phyloP scores from a whole-genome alignment of 441 rosid species.

The Erysimum cheiri region DNA sequence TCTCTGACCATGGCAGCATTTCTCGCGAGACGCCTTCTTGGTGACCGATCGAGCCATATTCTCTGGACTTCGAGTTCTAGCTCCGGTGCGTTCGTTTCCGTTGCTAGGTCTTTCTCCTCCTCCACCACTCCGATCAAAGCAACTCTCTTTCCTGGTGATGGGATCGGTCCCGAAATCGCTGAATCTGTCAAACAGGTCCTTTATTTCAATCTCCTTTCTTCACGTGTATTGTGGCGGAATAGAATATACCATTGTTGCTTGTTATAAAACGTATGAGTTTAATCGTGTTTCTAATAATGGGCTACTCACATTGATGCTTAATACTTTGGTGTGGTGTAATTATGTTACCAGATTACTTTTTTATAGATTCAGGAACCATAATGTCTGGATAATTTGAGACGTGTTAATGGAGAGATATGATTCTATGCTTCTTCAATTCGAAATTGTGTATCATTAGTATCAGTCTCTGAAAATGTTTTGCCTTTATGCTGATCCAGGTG shows the following conservation, averaged over 20 bases:
- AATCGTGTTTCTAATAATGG: neutral
- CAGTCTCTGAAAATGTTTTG: slow-evolving; percentile 3
- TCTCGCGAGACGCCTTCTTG: slow-evolving; percentile 62
- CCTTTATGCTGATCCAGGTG: slow-evolving; percentile 54
- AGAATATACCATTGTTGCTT: neutral
- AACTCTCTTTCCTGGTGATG: slow-evolving; percentile 96
- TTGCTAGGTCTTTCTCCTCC: slow-evolving; percentile 57
- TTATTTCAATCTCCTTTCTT: neutral
- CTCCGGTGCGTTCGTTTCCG: slow-evolving; percentile 33
- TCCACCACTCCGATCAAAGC: slow-evolving; percentile 64
- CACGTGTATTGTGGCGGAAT: too few species aligned
- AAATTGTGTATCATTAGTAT: too few species aligned
- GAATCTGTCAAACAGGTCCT: slow-evolving; percentile 85
- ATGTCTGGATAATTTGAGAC: neutral
- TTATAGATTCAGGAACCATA: neutral
- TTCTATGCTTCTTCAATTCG: neutral
- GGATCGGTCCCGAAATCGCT: slow-evolving; percentile 97
- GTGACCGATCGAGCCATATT: slow-evolving; percentile 55
- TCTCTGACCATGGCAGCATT: slow-evolving; percentile 61
- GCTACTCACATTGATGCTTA: too few species aligned
- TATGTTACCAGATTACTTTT: neutral
- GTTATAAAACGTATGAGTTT: neutral
- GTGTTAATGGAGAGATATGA: neutral
- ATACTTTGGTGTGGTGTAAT: neutral
- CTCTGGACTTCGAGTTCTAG: slow-evolving; percentile 39